phyloP scores from a whole-genome alignment of 768 basidiomycete species.

The Russula ochroleuca region DNA sequence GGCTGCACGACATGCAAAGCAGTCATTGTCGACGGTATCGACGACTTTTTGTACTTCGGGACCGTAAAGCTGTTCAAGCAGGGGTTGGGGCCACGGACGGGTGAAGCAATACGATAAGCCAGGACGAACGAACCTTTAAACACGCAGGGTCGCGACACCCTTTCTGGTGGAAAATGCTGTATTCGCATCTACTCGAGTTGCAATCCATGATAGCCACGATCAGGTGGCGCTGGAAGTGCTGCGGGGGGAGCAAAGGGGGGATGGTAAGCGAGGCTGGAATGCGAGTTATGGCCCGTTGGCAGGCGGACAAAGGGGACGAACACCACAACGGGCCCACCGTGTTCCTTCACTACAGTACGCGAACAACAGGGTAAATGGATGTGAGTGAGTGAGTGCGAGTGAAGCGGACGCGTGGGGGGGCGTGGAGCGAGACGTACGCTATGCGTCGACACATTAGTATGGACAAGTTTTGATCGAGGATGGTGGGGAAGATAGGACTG shows the following conservation, averaged over 20 bases:
- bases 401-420: slow-evolving; percentile 18
- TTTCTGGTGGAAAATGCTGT: slow-evolving; percentile 56
- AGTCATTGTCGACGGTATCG: slow-evolving; percentile 67
- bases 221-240: slow-evolving; percentile 79
- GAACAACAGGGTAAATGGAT: neutral
- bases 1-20: slow-evolving; percentile 65
- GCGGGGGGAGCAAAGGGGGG: slow-evolving; percentile 3
- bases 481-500: neutral
- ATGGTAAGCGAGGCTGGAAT: slow-evolving; percentile 1
- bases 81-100: neutral
- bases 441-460: slow-evolving; percentile 64
- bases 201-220: slow-evolving; percentile 75
- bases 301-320: slow-evolving; percentile 32
- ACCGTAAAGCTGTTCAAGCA: slow-evolving; percentile 52
- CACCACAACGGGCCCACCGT: slow-evolving; percentile 66
- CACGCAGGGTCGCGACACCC: slow-evolving; percentile 53
- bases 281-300: slow-evolving; percentile 10
- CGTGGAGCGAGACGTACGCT: slow-evolving; percentile 50
- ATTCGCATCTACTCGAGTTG: slow-evolving; percentile 57
- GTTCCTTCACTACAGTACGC: slow-evolving; percentile 71
- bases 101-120: too few species aligned
- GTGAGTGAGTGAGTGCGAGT: neutral
- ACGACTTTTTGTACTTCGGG: slow-evolving; percentile 63
- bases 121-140: slow-evolving; percentile 46
- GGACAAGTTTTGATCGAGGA: neutral